These are phyloP conservation scores for Podila minutissima DNA, from an alignment of 192 early-diverging fungal genomes.

Conservation along the genomic window DNA sequence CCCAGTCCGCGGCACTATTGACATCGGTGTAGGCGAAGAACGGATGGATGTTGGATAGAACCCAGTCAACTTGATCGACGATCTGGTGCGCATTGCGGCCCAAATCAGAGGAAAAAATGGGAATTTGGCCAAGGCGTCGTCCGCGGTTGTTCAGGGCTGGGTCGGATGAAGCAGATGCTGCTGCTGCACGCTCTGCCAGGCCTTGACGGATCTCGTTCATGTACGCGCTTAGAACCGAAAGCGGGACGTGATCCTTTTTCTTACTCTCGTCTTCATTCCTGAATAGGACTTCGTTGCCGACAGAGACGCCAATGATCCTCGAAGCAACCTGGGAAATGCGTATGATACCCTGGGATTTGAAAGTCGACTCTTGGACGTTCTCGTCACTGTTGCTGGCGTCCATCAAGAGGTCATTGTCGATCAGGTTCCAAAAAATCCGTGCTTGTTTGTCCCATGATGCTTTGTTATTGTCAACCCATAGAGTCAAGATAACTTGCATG, in stretches of 20 bases:
- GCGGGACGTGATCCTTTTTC: conserved; percentile 7
- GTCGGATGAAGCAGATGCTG: conserved; percentile 33
- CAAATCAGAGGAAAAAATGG: conserved; percentile 53
- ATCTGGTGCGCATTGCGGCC: conserved; percentile 52
- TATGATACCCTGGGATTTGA: conserved; percentile 34
- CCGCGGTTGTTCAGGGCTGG: conserved; percentile 53
- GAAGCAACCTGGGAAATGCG: conserved; percentile 44
- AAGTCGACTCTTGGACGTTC: conserved; percentile 41
- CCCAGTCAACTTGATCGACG: conserved; percentile 63
- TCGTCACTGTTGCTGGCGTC: conserved; percentile 33
- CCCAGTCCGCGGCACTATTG: conserved; percentile 58
- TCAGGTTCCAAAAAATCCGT: conserved; percentile 26
- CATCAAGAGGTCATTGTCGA: conserved; percentile 18
- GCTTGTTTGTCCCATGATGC: conserved; percentile 50
- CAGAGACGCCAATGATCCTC: conserved; percentile 64
- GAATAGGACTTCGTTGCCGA: conserved; percentile 73
- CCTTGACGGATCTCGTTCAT: conserved; percentile 56
- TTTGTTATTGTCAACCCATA: conserved; percentile 70
- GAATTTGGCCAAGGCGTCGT: conserved; percentile 34
- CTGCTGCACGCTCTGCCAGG: conserved; percentile 50
- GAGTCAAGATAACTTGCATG: conserved; percentile 68
- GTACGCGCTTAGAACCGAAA: conserved; percentile 54
- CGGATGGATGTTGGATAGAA: conserved; percentile 73
- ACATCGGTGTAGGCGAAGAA: conserved; percentile 70
- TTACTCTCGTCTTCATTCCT: conserved; percentile 57